Base-by-base conservation (phyloP, 2,329 filamentous ascomycete species). In the Pyricularia grisea region DNA sequence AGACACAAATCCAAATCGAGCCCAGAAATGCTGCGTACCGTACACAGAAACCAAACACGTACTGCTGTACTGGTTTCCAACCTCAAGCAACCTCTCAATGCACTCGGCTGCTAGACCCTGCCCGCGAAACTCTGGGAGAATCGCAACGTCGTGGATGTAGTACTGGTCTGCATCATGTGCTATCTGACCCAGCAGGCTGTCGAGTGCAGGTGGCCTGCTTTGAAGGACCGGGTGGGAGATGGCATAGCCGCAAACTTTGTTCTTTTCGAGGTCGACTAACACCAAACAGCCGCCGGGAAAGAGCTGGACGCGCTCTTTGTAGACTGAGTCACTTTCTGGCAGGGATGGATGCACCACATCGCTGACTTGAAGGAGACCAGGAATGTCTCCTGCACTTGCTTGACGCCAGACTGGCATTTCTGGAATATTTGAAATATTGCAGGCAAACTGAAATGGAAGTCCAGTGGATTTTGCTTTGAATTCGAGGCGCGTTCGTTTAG, bases 101-200 rank as follows among this genome's bases (percentile, higher is more conserved):
- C 71, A 71, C 17, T 73, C 69, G 0, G 67, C 68, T 5, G 77
- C 78, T 10, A 71, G 70, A 1, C 78, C 77, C 1, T 65, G 68
- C 0, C 76, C 75, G 12, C 77, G 76, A 4, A 73, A 70, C 20
- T 55, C 65, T 0, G 74, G 74, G 11, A 78, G 69, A 42, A 80
- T 70, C 25, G 75, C 78, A 6, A 80, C 66, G 69, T 80, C 78
- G 70, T 80, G 78, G 23, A 80, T 76, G 70, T 80, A 80, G 67
- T 77, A 79, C 71, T 78, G 75, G 68, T 78, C 73, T 23, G 76
- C 77, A 7, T 76, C 72, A 0, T 67, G 31, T 1, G 75, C 31
- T 27, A 79, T 76, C 36, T 70, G 68, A 3, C 74, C 74, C 1
- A 80, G 73, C 20, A 76, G 65, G n/a, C 63, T 73, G 70, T 78